Percentiles rank a stretch among this genome's conserved stretches.
phyloP scores from a whole-genome alignment of 768 basidiomycete species.

The Pholiota molesta region DNA sequence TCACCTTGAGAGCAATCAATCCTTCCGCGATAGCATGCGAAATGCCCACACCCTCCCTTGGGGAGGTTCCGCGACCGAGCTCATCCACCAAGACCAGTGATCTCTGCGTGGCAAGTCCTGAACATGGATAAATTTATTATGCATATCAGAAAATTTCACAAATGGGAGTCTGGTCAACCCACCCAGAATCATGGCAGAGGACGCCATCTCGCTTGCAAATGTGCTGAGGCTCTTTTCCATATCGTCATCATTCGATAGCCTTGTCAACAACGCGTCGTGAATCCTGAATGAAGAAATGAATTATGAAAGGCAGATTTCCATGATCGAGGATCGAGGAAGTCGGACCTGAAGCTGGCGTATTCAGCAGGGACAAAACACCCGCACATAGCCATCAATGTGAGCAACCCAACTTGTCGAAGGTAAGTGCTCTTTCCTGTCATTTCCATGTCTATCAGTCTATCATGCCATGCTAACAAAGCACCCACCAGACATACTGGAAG shows the following conservation, averaged over 20 bases:
- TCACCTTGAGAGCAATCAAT: constrained; percentile 71
- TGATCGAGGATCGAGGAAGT: neutral
- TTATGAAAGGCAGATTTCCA: neutral
- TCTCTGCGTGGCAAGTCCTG: constrained; percentile 70
- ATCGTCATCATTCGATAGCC: constrained; percentile 94
- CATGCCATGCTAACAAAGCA: too few relatives aligned
- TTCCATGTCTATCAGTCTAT: neutral
- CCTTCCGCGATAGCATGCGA: constrained; percentile 84
- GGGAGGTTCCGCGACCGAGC: constrained; percentile 89
- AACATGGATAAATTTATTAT: neutral
- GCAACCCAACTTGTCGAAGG: constrained; percentile 81
- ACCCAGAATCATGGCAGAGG: constrained; percentile 91
- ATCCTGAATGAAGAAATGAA: constrained; percentile 45
- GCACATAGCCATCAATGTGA: constrained; percentile 86
- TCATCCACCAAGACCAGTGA: constrained; percentile 91
- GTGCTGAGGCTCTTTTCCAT: constrained; percentile 90
- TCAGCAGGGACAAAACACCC: constrained; percentile 93
- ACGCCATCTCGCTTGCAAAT: constrained; percentile 94
- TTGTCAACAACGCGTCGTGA: constrained; percentile 81
- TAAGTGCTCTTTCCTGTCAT: constrained; percentile 87
- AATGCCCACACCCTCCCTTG: constrained; percentile 80
- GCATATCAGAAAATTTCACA: neutral
- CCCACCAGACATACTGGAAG: constrained; percentile 48
- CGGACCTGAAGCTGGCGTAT: constrained; percentile 85
- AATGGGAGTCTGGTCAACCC: neutral